phyloP scores from a whole-genome alignment of 1,284 basidiomycete genomes.

The Trichosporon sp. region DNA sequence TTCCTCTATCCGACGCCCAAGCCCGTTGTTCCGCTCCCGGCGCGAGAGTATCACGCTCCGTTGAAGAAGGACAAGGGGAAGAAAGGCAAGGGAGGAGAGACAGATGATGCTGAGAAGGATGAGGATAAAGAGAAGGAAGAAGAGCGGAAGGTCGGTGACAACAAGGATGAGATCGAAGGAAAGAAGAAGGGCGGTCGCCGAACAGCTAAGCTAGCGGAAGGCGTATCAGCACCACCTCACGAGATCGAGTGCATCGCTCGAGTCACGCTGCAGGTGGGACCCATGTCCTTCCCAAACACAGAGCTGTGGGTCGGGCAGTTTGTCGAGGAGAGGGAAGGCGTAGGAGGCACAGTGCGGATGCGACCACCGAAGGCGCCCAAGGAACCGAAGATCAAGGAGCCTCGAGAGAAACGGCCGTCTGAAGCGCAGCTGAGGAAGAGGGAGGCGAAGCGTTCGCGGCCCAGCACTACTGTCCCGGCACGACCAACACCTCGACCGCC shows the following conservation, averaged over 20 bases:
- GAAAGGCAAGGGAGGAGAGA: background rate
- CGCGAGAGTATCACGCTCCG: slow-evolving; percentile 16
- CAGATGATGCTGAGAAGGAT: background rate
- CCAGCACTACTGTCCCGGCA: background rate
- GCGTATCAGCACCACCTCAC: slow-evolving; percentile 35
- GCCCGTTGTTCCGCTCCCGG: slow-evolving; percentile 22
- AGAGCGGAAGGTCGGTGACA: background rate
- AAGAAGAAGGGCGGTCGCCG: slow-evolving; percentile 10
- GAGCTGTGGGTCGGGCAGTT: slow-evolving; percentile 45
- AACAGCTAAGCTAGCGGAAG: slow-evolving; percentile 13
- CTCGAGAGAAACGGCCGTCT: background rate
- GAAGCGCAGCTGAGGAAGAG: background rate
- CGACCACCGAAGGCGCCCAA: slow-evolving; percentile 10
- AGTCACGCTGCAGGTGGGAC: slow-evolving; percentile 36
- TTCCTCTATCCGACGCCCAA: slow-evolving; percentile 37
- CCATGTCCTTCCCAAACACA: slow-evolving; percentile 37
- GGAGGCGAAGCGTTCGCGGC: slow-evolving; percentile 5
- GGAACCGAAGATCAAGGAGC: slow-evolving; percentile 10
- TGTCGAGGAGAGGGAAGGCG: slow-evolving; percentile 27
- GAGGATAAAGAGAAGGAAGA: background rate
- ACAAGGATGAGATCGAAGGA: slow-evolving; percentile 5
- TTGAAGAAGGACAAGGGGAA: slow-evolving; percentile 8
- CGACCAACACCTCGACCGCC: background rate
- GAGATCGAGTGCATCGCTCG: slow-evolving; percentile 44
- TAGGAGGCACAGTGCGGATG: slow-evolving; percentile 9